Percentiles rank a stretch among this genome's conserved stretches.
phyloP scores from a whole-genome alignment of 2,329 filamentous ascomycete species.

The Fusarium drepaniforme region DNA sequence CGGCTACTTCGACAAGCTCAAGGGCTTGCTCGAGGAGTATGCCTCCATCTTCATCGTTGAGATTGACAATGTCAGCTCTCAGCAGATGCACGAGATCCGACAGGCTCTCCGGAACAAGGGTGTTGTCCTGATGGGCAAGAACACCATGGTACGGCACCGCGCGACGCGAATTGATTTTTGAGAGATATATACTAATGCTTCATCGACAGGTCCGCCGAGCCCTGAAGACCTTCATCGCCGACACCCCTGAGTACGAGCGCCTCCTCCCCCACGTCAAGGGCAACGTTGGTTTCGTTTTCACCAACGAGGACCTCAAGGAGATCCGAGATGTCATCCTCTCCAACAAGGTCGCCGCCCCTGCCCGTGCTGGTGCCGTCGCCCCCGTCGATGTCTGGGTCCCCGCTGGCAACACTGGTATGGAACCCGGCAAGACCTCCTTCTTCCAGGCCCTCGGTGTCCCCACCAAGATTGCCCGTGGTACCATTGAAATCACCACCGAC shows the following conservation, averaged over 20 bases:
- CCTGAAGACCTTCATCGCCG: conserved; percentile 91
- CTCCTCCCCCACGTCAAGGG: conserved; percentile 96
- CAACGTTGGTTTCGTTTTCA: conserved; percentile 99
- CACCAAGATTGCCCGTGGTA: conserved; percentile 99
- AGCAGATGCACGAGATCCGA: conserved; percentile 99
- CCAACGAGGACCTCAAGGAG: conserved; percentile 93
- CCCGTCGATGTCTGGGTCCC: conserved; percentile 94
- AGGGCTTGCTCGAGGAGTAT: conserved; percentile 96
- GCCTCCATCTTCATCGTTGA: conserved; percentile 96
- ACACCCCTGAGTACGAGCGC: conserved; percentile 97
- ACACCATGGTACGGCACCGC: conserved; percentile 87
- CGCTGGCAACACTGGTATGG: conserved; percentile 99
- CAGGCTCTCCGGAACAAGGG: conserved; percentile 88
- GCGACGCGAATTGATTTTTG: neutral
- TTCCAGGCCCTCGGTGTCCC: conserved; percentile 99
- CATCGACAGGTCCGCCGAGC: conserved; percentile 85
- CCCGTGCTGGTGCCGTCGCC: conserved; percentile 96
- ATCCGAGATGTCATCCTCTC: conserved; percentile 93
- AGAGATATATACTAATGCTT: conserved; percentile 27
- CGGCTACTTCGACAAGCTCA: conserved; percentile 99
- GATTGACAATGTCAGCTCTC: conserved; percentile 99
- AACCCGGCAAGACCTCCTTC: conserved; percentile 99
- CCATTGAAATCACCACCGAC: conserved; percentile 99
- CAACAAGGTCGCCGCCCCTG: conserved; percentile 98
- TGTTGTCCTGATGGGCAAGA: conserved; percentile 99